Conservation (phyloP, 805 yeast species). For the Suhomyces sp. region DNA sequence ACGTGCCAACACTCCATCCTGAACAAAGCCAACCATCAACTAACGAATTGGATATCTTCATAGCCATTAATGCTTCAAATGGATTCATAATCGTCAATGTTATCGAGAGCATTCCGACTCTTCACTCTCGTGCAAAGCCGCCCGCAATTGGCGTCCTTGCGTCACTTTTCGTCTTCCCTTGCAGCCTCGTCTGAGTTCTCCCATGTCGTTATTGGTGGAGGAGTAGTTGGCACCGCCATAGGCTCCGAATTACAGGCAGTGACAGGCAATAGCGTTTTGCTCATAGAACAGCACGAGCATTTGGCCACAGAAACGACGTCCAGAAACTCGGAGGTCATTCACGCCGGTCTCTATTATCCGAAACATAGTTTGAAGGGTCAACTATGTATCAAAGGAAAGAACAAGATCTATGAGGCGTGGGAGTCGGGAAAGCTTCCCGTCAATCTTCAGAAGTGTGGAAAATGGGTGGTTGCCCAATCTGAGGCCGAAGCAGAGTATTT, state of each 20-base stretch:
- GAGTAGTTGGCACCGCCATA: conserved; percentile 79
- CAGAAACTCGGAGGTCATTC: conserved; percentile 91
- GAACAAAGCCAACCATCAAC: too few relatives aligned
- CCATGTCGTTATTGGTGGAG: conserved; percentile 80
- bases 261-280: conserved; percentile 50
- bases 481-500: conserved; percentile 62
- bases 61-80: too few relatives aligned
- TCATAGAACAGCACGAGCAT: conserved; percentile 66
- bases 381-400: conserved; percentile 75
- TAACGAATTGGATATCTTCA: too few relatives aligned
- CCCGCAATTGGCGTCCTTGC: too few relatives aligned
- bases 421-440: conserved; percentile 36
- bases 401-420: conserved; percentile 59
- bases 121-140: too few relatives aligned
- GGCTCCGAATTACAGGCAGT: conserved; percentile 61
- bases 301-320: conserved; percentile 82
- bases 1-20: too few relatives aligned
- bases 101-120: too few relatives aligned
- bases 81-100: too few relatives aligned
- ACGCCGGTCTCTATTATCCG: conserved; percentile 87
- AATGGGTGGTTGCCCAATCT: conserved; percentile 84
- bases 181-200: conserved; percentile 48
- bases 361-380: conserved; percentile 60
- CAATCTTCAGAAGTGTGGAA: conserved; percentile 65
- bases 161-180: too few relatives aligned